Percentiles rank a stretch among this genome's conserved stretches.
phyloP scores from a whole-genome alignment of 2,329 filamentous ascomycete genomes.

The Hypocreales sp. region DNA sequence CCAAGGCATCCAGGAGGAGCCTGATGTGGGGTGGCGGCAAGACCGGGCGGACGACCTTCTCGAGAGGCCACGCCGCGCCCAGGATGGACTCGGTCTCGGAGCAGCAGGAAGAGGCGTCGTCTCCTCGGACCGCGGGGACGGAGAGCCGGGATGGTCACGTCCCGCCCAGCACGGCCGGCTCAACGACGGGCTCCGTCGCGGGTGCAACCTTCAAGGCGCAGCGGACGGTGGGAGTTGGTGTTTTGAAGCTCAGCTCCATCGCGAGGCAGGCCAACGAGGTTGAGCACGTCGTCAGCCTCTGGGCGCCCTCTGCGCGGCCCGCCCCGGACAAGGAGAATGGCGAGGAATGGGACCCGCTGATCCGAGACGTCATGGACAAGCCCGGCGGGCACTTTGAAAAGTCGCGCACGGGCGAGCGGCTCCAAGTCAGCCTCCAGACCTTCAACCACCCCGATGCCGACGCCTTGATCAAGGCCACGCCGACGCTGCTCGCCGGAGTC shows the following conservation, averaged over 20 bases:
- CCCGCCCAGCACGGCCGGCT: constrained; percentile 42
- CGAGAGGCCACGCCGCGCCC: constrained; percentile 28
- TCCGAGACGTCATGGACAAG: constrained; percentile 60
- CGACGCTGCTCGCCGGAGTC: constrained; percentile 72
- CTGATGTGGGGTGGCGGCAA: constrained; percentile 59
- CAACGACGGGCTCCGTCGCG: constrained; percentile 14
- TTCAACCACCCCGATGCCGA: constrained; percentile 71
- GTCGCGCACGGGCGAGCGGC: constrained; percentile 54
- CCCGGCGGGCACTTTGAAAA: constrained; percentile 60
- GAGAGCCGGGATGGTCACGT: constrained; percentile 27
- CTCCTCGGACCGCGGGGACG: constrained; percentile 15
- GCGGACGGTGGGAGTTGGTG: constrained; percentile 60
- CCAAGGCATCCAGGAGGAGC: constrained; percentile 43
- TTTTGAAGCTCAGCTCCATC: constrained; percentile 59
- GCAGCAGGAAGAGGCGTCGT: constrained; percentile 24
- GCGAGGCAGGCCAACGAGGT: constrained; percentile 57
- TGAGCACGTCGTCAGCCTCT: constrained; percentile 65
- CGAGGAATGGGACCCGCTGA: constrained; percentile 57
- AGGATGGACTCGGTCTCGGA: constrained; percentile 45
- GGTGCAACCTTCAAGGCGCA: constrained; percentile 16
- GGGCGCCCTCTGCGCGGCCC: constrained; percentile 45
- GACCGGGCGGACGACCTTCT: constrained; percentile 36
- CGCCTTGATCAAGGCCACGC: constrained; percentile 66
- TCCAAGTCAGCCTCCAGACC: constrained; percentile 65
- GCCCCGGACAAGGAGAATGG: constrained; percentile 41